phyloP scores from a whole-genome alignment of 345 rosid genomes.

The Geranium brycei region DNA sequence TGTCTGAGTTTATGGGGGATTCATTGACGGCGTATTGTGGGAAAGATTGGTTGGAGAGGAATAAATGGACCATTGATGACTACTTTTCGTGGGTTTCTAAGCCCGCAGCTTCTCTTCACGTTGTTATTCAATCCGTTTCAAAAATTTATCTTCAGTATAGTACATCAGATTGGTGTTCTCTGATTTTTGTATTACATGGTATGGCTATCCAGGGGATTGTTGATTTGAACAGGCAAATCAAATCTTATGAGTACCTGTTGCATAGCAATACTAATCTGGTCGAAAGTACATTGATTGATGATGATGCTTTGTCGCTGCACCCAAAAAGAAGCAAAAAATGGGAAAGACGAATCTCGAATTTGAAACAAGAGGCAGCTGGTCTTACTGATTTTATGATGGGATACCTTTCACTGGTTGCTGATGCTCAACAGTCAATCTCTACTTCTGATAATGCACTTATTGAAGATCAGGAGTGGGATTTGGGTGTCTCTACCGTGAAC shows the following conservation, averaged over 20 bases:
- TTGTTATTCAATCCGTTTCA: conserved; percentile 40
- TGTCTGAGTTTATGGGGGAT: conserved; percentile 42
- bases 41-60: conserved; percentile 49
- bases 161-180: conserved; percentile 33
- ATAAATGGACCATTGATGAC: conserved; percentile 45
- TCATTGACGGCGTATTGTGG: conserved; percentile 39
- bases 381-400: conserved; percentile 52
- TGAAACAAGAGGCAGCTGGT: conserved; percentile 57
- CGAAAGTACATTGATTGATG: conserved; percentile 30
- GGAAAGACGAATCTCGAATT: conserved; percentile 26
- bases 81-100: conserved; percentile 67
- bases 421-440: conserved; percentile 18
- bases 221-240: conserved; percentile 71
- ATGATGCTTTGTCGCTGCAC: conserved; percentile 13
- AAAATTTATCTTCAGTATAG: conserved; percentile 29
- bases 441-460: conserved; percentile 12
- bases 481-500: conserved; percentile 39
- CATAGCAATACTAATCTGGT: conserved; percentile 27
- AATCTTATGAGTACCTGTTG: conserved; percentile 48
- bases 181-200: conserved; percentile 43
- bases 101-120: conserved; percentile 54
- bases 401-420: conserved; percentile 24
- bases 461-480: conserved; percentile 36
- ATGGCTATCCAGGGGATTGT: conserved; percentile 73
- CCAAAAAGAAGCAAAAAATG: conserved; percentile 28